A percentile compares a stretch with the other conserved stretches of the same genome.
Evolutionary conservation across 805 yeast species (phyloP).

Genomic region (Saccharomycopsis microspora): DNA sequence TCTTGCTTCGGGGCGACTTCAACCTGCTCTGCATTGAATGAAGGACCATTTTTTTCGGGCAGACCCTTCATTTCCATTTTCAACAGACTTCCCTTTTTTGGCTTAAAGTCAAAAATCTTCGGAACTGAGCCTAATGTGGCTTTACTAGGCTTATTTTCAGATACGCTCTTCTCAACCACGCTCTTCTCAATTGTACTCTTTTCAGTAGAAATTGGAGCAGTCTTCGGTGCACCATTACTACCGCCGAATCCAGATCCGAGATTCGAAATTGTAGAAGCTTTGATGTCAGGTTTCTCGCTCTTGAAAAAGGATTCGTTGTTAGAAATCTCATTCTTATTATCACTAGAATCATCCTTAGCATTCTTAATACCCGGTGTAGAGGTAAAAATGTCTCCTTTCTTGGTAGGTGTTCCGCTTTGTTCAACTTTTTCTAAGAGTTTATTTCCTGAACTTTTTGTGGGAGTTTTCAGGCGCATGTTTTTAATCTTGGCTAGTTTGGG

Average conservation of each 20-base stretch:
- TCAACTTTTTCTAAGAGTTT: conserved; percentile 2
- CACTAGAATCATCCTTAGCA: too few relatives aligned
- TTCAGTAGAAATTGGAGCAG: too few relatives aligned
- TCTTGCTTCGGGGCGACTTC: neutral
- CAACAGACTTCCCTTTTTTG: neutral
- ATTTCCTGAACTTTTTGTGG: neutral
- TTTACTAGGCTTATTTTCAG: neutral
- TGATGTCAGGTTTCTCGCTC: neutral
- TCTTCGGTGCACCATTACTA: neutral
- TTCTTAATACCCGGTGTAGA: too few relatives aligned
- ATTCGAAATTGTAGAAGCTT: neutral
- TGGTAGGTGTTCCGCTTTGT: neutral
- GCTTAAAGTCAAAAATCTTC: neutral
- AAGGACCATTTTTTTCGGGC: neutral
- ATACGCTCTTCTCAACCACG: too few relatives aligned
- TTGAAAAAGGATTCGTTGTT: conserved; percentile 5
- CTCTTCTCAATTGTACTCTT: too few relatives aligned
- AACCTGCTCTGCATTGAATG: neutral
- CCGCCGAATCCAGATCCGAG: neutral
- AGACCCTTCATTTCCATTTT: neutral
- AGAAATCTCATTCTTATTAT: neutral
- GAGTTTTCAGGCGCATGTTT: neutral
- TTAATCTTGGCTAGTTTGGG: conserved; percentile 5
- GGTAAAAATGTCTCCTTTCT: neutral
- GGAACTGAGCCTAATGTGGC: neutral